A percentile compares a stretch with the other conserved stretches of the same genome.
Evolutionary conservation across 140 eudicot genomes (phyloP).

Genomic region (Cichorium intybus): DNA sequence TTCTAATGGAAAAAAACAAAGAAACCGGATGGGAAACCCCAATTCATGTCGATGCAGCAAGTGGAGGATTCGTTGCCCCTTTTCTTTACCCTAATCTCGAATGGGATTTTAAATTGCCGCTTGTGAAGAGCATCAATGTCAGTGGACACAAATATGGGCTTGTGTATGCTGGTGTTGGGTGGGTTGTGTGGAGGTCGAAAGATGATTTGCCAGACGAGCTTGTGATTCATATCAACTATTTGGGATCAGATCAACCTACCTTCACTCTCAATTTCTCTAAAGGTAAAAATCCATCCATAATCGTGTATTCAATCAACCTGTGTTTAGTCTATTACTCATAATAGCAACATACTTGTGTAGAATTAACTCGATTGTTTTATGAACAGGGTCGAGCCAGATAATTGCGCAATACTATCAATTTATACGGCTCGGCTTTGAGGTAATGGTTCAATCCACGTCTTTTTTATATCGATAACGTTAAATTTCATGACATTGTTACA

Average conservation of each 20-base stretch:
- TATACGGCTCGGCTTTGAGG: constrained; percentile 82
- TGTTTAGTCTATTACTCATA: not conserved
- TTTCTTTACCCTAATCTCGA: constrained; percentile 69
- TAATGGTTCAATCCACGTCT: not conserved
- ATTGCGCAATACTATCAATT: constrained; percentile 77
- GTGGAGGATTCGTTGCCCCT: constrained; percentile 86
- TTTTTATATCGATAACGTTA: too few species aligned
- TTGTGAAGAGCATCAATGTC: constrained; percentile 77
- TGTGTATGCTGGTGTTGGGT: constrained; percentile 74
- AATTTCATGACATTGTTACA: too few species aligned
- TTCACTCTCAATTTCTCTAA: constrained; percentile 78
- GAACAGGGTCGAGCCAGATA: constrained; percentile 60
- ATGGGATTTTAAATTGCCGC: constrained; percentile 76
- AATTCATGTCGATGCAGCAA: constrained; percentile 84
- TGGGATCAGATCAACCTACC: constrained; percentile 81
- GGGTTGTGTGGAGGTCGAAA: constrained; percentile 70
- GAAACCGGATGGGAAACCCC: constrained; percentile 75
- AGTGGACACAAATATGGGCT: constrained; percentile 90
- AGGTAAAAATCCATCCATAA: too few species aligned
- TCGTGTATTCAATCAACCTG: too few species aligned
- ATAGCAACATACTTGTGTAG: not conserved
- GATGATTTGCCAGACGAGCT: constrained; percentile 79
- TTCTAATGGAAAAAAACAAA: constrained; percentile 47
- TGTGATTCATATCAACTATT: constrained; percentile 65
- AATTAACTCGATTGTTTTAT: constrained; percentile 5